Base-by-base conservation (phyloP, 2,329 filamentous ascomycete species). In the Stagonosporopsis tanaceti region DNA sequence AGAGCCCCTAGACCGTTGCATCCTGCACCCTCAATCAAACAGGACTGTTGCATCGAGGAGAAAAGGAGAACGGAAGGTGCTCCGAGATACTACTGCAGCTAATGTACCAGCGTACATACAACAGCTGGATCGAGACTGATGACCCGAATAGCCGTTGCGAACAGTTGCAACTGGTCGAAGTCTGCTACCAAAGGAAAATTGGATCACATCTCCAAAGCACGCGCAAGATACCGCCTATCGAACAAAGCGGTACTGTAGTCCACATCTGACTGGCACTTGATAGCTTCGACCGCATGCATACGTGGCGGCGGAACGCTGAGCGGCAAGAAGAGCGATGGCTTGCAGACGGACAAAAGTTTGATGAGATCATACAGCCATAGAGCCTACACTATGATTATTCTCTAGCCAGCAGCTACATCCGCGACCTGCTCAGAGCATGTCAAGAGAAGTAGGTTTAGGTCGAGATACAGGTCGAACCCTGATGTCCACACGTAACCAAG, bases 81-180 rank as follows among this genome's bases (percentile, higher is more conserved):
- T 50, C 34, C 39, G 44, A 34, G 6, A 24, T 48, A 9, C 20
- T 28, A 48, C 44, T 47, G 38, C 38, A 47, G 22, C 44, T 42
- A 39, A 45, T 12, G 11, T 47, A 39, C 30, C 17, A 7, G 28
- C 28, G 22, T 20, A n/a, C 11, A 17, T 27, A 20, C 45, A 30
- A 22, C 30, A 6, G 17, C n/a, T 20, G 25, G 17, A 14, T n/a
- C 20, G 32, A 34, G 17, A 17, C 22, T 9, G 20, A 20, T 41
- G 34, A 14, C n/a, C 27, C 39, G 27, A n/a, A 48, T 47, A 44
- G 28, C 38, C 38, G 17, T 47, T 48, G 30, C 14, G 32, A n/a
- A 34, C 14, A 5, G 28, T 30, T 30, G 28, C 28, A 34, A 1
- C 32, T n/a, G 32, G 32, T 34, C 7, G 14, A 34, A 6, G 32